Evolutionary conservation across 1,284 basidiomycete genomes (phyloP).

Genomic region (Ustilago esculenta): DNA sequence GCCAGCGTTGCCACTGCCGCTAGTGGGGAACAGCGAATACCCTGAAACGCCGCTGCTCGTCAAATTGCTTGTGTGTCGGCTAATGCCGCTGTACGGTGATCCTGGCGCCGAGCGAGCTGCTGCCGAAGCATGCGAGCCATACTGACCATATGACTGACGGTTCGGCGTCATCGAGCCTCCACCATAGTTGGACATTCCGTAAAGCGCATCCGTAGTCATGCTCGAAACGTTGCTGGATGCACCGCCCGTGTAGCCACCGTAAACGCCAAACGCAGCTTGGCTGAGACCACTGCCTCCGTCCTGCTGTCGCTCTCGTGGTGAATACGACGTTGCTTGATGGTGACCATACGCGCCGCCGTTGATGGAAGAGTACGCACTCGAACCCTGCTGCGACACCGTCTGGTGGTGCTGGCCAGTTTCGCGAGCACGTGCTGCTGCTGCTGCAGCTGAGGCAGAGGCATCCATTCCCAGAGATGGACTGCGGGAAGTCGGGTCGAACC

Average conservation of each 20-base stretch:
- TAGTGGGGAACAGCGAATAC: conserved; percentile 44
- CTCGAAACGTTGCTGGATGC: conserved; percentile 14
- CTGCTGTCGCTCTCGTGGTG: conserved; percentile 42
- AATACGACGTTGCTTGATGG: conserved; percentile 20
- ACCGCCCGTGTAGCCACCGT: conserved; percentile 31
- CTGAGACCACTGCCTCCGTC: conserved; percentile 19
- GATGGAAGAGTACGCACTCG: conserved; percentile 26
- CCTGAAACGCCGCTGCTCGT: conserved; percentile 19
- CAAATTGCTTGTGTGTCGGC: conserved; percentile 30
- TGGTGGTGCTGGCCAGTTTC: conserved; percentile 30
- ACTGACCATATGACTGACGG: conserved; percentile 27
- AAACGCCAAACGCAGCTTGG: conserved; percentile 32
- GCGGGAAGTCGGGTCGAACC: conserved; percentile 43
- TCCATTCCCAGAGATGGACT: conserved; percentile 40
- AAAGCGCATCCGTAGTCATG: conserved; percentile 31
- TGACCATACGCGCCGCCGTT: conserved; percentile 28
- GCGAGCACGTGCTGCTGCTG: conserved; percentile 23
- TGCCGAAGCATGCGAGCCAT: conserved; percentile 23
- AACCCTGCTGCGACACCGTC: conserved; percentile 26
- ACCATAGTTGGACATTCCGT: conserved; percentile 33
- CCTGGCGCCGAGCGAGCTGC: conserved; percentile 39
- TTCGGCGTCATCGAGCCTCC: conserved; percentile 38
- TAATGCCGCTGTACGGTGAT: conserved; percentile 46
- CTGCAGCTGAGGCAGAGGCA: conserved; percentile 16
- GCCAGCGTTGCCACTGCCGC: conserved; percentile 12